Percentiles rank a stretch among this genome's conserved stretches.
These are phyloP conservation scores for Arctium minus DNA, from an alignment of 129 eudicot genomes.

Conservation along the genomic window DNA sequence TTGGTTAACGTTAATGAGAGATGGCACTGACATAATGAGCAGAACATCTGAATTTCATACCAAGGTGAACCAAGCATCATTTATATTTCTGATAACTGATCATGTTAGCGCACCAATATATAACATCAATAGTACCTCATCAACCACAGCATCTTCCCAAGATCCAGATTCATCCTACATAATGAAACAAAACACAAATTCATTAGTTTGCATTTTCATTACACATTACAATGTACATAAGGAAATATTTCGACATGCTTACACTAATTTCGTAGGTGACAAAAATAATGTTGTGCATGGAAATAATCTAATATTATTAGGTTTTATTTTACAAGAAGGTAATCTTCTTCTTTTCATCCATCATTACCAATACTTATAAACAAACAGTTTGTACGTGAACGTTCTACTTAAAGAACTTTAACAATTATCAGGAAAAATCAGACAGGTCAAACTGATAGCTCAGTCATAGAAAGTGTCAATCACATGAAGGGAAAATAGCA, in stretches of 20 bases:
- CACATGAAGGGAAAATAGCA: neutral
- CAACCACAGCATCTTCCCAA: constrained; percentile 62
- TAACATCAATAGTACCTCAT: constrained; percentile 50
- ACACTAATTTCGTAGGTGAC: neutral
- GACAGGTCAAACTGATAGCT: neutral
- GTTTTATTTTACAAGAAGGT: constrained; percentile 1
- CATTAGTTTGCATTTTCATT: constrained; percentile 13
- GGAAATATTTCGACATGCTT: neutral
- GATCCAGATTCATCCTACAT: constrained; percentile 85
- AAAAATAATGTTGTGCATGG: neutral
- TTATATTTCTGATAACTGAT: constrained; percentile 8
- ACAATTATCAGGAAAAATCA: neutral
- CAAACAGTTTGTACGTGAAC: neutral
- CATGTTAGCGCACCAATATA: neutral
- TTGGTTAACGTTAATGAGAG: neutral
- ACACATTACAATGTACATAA: neutral
- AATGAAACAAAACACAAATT: constrained; percentile 5
- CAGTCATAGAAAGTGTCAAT: neutral
- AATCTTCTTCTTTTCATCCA: neutral
- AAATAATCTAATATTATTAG: neutral
- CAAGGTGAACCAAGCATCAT: constrained; percentile 6
- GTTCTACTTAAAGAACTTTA: neutral
- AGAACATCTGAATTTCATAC: neutral
- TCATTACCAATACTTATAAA: neutral
- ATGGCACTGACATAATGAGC: neutral